Evolutionary conservation across 1,284 basidiomycete genomes (phyloP), one percentile per base, ranked within the genome.

Genomic region (Naganishia liquefaciens): DNA sequence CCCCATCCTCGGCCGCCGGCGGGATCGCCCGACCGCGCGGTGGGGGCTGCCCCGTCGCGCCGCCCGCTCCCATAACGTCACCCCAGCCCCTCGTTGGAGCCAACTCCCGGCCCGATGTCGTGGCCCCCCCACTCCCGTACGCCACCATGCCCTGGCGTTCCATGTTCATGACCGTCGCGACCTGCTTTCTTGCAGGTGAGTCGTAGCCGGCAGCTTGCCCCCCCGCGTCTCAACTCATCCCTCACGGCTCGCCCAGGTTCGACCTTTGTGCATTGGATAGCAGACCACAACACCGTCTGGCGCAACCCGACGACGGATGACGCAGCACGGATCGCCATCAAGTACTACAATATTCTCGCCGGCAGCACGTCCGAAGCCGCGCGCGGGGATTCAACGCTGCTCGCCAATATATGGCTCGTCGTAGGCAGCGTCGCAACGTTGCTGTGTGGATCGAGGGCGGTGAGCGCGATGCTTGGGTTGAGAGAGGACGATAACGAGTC

Each of bases 201-300:
- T 21, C 40, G 9, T 23, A 47, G 21, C 15, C 30, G 6, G 2
- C 46, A 7, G 7, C 21, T 7, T 28, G 10, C 10, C 19, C n/a
- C 52, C 9, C 62, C 33, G 7, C 37, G 37, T 28, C 37, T 19
- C 39, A 51, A 2, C n/a, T 33, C 40, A 17, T 37, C 11, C 17
- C 39, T 2, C 25, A 0, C 25, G 10, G 4, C 4, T 43, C 25
- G 23, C 17, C 4, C 43, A 66, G 64, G 64, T 6, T 62, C 64
- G 28, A 62, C 64, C 51, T 66, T 62, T 39, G 52, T 49, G n/a
- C 64, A 66, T 53, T 66, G 64, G 64, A 57, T 66, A 47, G 64
- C 64, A 40, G 64, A 66, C 42, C 64, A 66, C 46, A 66, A 66
- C 53, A 55, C 58, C 25, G 52, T 66, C 23, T 66, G 64, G 64